Evolutionary conservation across 1,139 yeast species (phyloP).

Genomic region (Saccharomyces pastorianus): DNA sequence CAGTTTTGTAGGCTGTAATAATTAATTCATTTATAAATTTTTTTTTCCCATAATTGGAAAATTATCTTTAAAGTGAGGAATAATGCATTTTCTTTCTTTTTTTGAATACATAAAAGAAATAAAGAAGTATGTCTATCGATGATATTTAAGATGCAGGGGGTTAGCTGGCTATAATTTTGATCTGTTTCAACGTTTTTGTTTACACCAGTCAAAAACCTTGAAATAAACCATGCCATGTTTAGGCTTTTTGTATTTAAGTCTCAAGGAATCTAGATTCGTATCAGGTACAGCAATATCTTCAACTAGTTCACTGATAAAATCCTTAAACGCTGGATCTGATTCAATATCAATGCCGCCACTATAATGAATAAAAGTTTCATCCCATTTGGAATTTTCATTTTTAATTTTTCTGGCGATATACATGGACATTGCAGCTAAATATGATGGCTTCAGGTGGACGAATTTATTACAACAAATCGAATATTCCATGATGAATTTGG

Average conservation of each 20-base stretch:
- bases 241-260: conserved; percentile 21
- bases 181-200: conserved; percentile 3
- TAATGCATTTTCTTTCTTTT: neutral
- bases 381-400: conserved; percentile 66
- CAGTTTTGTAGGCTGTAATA: neutral
- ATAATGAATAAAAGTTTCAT: conserved; percentile 71
- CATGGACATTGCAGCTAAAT: conserved; percentile 71
- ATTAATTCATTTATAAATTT: neutral
- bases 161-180: conserved; percentile 26
- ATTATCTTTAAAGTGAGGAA: neutral
- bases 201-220: conserved; percentile 15
- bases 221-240: conserved; percentile 18
- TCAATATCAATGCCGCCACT: conserved; percentile 55
- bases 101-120: neutral
- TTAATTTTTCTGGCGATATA: conserved; percentile 4
- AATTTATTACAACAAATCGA: conserved; percentile 73
- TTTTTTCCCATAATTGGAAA: neutral
- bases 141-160: conserved; percentile 3
- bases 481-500: conserved; percentile 78
- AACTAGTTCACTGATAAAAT: neutral
- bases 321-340: neutral
- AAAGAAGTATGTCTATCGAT: neutral
- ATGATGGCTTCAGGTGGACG: conserved; percentile 69
- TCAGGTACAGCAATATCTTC: conserved; percentile 23
- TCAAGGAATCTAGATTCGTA: conserved; percentile 25